Base-by-base conservation (phyloP, 495 filamentous ascomycete species). In the Penicillium longicatenatum region DNA sequence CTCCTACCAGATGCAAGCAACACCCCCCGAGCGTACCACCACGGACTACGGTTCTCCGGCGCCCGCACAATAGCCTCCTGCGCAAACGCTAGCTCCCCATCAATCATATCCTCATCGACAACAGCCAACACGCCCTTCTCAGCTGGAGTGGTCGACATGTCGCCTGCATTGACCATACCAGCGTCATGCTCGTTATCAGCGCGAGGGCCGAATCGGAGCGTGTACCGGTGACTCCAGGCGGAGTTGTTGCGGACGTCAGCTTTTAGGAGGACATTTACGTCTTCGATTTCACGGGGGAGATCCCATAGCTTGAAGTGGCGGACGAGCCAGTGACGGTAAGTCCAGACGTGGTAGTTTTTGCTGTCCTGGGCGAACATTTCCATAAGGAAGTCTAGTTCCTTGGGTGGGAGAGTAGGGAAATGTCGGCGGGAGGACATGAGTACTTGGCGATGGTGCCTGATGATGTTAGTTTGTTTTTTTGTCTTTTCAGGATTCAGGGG, bases 291-390 rank as follows among this genome's bases (percentile, higher is more conserved):
- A 20, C 77, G 79, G 16, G 73, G 69, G 1, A 70, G 68, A 37
- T 86, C 82, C 83, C 85, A 98, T 19, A 93, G 72, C 19, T 77
- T 78, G 66, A 98, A 90, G 63, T 91, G 89, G 31, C 84, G 82
- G 37, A 97, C 91, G 1, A 98, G 79, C 84, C 93, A 98, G 74
- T 97, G 94, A 14, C 90, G 83, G 71, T 98, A 98, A 51, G 87
- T 90, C 93, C 94, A 98, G 39, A 98, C 95, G 70, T 98, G 94
- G 69, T 98, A 98, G 77, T 98, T 98, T 72, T 98, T 98, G 12
- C 87, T 83, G 71, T 98, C 94, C 61, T 86, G 79, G 55, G 82
- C 81, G 43, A 98, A 89, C 84, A 97, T 97, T 41, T 80, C 65
- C 56, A 79, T 81, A 44, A 96, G 82, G 77, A 98, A 98, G 37